Evolutionary conservation across 805 yeast genomes (phyloP), one percentile per base, ranked within the genome.

Genomic region (Torulaspora gathmanii): DNA sequence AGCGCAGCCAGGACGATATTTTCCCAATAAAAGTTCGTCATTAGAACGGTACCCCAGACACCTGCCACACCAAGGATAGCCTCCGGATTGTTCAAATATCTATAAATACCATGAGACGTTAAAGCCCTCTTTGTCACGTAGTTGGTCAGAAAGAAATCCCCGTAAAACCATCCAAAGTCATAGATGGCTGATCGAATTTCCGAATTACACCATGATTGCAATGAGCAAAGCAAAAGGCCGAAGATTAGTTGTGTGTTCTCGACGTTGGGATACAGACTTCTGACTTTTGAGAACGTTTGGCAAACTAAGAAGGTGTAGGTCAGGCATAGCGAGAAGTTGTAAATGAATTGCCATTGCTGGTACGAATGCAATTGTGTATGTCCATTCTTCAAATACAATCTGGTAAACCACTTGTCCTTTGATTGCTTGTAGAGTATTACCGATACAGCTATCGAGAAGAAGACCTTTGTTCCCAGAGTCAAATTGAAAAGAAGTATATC

Each of bases 101-200:
- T 77, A 60, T 86, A 86, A 31, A 86, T 85, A 40, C 95, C 95
- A 27, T 86, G 83, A 51, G 82, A 82, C 0, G 90, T 80, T 53
- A 86, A 70, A 51, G 71, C 70, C 6, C 75, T 65, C 45, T 70
- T 71, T 19, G 70, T 70, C 16, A 73, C 67, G 15, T 75, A 69
- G 42, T 72, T 75, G 29, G 84, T 79, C 46, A 83, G 68, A 64
- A 85, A 86, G 65, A 86, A 86, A 63, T 86, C 95, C 46, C 95
- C 95, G 62, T 82, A 86, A 57, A 85, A 86, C 93, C 93, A 86
- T n/a, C 95, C 93, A 64, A 82, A 84, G 49, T 83, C 83, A 2
- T 91, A 91, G 52, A 86, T 79, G 40, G 85, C 79, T 35, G 78
- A 77, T 51, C 80, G 73, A 29, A 85, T 83, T 25, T 87, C 83